Evolutionary conservation across 2,329 filamentous ascomycete genomes (phyloP), one percentile per base, ranked within the genome.

Genomic region (Paraphoma chrysanthemicola): DNA sequence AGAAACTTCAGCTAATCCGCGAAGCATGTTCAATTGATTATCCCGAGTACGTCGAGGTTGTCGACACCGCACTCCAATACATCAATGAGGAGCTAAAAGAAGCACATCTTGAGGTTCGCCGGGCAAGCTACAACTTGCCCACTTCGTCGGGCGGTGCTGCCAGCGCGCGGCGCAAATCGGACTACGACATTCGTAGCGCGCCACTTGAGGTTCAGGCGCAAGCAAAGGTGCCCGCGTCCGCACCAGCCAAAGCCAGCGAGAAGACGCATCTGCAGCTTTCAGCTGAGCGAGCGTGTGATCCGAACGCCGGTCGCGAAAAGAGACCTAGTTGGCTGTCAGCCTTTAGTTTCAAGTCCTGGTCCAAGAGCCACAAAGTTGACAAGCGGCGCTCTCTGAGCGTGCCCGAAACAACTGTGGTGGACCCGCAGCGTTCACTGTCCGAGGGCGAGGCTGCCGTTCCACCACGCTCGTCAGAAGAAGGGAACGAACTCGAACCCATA

Each of bases 1-100:
- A 74, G 41, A 82, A 82, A 63, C 63, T 82, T n/a, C 65, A 71
- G 16, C 69, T 82, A 7, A 74, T 82, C 31, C 69, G 75, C n/a
- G 78, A 81, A 54, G 76, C 77, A 5, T 80, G 78, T 51, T 66
- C 69, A 38, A 62, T 66, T 5, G 74, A 80, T 45, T 82, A 82
- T 52, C 80, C 80, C 5, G 76, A 80, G 56, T 81, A 81, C 56
- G 66, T 78, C 12, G 69, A 73, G 4, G 78, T 79, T 7, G 74
- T 75, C 8, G 73, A 80, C 50, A 70, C 70, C 33, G 80, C 80
- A 1, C 64, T 82, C 50, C 74, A 77, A 51, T 78, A 82, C 57
- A 76, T 82, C 54, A 73, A 69, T 36, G 67, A 74, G 14, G 74
- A 75, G 57, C 53, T 76, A 23, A 63, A 64, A 41, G 74, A 70